Conservation (phyloP, 108 stramenopile species). For the Cyclotella cryptica region DNA sequence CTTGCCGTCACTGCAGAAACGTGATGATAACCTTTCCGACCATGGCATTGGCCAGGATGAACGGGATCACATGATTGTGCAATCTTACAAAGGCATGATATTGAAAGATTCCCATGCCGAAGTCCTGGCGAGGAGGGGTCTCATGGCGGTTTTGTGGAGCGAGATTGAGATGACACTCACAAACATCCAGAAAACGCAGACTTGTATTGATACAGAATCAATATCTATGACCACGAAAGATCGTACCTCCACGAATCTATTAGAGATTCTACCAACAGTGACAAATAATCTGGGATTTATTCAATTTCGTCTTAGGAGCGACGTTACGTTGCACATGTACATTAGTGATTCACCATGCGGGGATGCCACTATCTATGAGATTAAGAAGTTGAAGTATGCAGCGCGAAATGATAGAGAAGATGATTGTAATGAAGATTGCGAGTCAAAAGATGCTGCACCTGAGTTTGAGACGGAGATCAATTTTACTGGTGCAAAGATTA, state of each 20-base stretch:
- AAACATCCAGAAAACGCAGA: conserved; percentile 4
- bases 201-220: background rate
- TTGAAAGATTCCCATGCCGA: conserved; percentile 94
- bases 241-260: conserved; percentile 9
- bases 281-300: conserved; percentile 11
- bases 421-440: background rate
- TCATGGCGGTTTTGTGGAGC: conserved; percentile 74
- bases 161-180: conserved; percentile 59
- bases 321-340: conserved; percentile 86
- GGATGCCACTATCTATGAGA: conserved; percentile 89
- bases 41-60: conserved; percentile 11
- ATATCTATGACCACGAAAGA: background rate
- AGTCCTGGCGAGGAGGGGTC: conserved; percentile 84
- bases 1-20: conserved; percentile 27
- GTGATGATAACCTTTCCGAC: too few species aligned
- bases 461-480: conserved; percentile 44
- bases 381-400: conserved; percentile 21
- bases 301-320: conserved; percentile 53
- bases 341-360: conserved; percentile 95
- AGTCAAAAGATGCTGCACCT: conserved; percentile 18
- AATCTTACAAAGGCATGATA: conserved; percentile 64
- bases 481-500: conserved; percentile 92
- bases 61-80: conserved; percentile 11
- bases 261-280: conserved; percentile 13
- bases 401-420: background rate